phyloP scores from a whole-genome alignment of 306 rosid genomes.

The Rosa lucieae region DNA sequence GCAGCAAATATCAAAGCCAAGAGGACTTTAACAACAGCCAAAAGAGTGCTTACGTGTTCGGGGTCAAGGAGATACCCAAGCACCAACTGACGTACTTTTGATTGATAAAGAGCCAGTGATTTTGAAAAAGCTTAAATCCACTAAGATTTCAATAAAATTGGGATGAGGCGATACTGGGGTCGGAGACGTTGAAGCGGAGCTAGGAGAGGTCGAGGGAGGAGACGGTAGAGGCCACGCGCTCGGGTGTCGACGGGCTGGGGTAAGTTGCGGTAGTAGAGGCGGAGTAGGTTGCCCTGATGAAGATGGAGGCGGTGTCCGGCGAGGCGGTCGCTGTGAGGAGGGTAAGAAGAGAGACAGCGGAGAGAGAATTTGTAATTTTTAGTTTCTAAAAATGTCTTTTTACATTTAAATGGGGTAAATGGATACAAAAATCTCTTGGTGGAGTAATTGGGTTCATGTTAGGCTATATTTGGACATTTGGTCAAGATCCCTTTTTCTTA shows the following conservation, averaged over 20 bases:
- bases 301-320: conserved; percentile 44
- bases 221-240: conserved; percentile 30
- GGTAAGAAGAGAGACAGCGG: conserved; percentile 31
- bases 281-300: conserved; percentile 57
- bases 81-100: no score
- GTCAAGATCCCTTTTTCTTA: no score
- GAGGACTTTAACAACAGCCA: conserved; percentile 37
- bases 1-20: conserved; percentile 49
- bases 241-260: conserved; percentile 16
- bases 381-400: no score
- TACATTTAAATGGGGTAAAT: no score
- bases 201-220: conserved; percentile 40
- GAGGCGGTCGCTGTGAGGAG: conserved; percentile 32
- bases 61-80: no score
- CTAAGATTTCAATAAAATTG: no score
- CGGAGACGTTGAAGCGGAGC: conserved; percentile 58
- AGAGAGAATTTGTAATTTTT: not conserved
- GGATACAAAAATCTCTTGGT: no score
- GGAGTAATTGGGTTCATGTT: no score
- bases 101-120: no score
- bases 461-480: no score
- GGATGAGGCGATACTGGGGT: conserved; percentile 46
- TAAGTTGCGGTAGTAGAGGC: conserved; percentile 11
- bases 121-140: no score
- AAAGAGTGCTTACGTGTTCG: conserved; percentile 23